Percentiles rank a stretch among this genome's conserved stretches.
Evolutionary conservation across 169 alveolate species (phyloP).

Genomic region (Eimeria necatrix): DNA sequence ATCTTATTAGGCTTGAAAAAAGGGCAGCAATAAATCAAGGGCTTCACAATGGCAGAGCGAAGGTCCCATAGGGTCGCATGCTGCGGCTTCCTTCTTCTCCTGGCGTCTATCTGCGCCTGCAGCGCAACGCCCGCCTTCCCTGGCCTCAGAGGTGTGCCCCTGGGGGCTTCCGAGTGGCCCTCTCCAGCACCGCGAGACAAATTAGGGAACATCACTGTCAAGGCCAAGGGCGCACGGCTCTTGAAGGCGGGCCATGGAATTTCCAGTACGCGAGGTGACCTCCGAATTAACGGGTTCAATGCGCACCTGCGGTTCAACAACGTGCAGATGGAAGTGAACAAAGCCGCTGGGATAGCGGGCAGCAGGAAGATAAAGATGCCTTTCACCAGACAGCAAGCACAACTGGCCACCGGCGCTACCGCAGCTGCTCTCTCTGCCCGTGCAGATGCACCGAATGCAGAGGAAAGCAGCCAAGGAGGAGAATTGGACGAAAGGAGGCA

Average conservation of each 20-base stretch:
- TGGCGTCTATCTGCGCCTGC: too few relatives aligned
- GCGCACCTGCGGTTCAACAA: not conserved
- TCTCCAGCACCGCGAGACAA: not conserved
- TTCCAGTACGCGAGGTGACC: not conserved
- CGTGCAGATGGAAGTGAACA: not conserved
- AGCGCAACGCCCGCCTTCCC: too few relatives aligned
- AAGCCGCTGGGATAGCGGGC: not conserved
- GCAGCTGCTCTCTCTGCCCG: constrained; percentile 2
- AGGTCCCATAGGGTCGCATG: too few relatives aligned
- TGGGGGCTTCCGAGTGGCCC: too few relatives aligned
- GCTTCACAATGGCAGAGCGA: too few relatives aligned
- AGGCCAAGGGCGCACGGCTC: not conserved
- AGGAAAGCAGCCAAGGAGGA: not conserved
- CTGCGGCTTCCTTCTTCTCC: too few relatives aligned
- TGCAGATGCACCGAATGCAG: not conserved
- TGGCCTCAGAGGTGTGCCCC: too few relatives aligned
- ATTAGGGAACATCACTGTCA: not conserved
- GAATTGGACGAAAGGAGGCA: not conserved
- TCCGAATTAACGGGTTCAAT: constrained; percentile 1
- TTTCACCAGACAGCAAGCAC: not conserved
- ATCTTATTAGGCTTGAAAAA: too few relatives aligned
- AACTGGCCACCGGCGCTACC: not conserved
- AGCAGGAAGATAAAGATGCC: not conserved
- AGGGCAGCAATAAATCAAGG: too few relatives aligned
- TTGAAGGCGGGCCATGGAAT: not conserved